Conservation (phyloP, 192 early-diverging fungal genomes). For the Gamsiella multidivaricata region DNA sequence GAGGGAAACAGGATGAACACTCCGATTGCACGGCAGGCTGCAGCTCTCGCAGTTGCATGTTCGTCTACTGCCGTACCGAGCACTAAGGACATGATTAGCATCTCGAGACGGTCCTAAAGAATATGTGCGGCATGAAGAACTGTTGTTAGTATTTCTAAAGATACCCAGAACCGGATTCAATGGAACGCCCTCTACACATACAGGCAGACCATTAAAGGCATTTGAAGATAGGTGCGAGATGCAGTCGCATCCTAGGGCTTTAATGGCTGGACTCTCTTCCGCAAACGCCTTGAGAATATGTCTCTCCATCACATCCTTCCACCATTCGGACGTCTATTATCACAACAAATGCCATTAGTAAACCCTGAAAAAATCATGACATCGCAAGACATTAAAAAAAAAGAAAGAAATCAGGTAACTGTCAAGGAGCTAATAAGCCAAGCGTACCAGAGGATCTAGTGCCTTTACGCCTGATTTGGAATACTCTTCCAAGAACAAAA, state of each 20-base stretch:
- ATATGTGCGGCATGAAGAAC: no score
- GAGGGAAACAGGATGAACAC: conserved; percentile 67
- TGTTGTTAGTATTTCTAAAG: no score
- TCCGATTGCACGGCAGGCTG: conserved; percentile 73
- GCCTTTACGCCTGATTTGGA: conserved; percentile 32
- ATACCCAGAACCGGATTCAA: no score
- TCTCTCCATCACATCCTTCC: conserved; percentile 52
- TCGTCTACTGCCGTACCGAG: conserved; percentile 62
- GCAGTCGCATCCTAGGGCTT: conserved; percentile 61
- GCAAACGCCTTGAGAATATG: conserved; percentile 58
- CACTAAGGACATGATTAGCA: conserved; percentile 54
- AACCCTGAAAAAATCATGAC: no score
- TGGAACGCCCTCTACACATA: no score
- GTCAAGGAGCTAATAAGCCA: not conserved
- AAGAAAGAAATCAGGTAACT: no score
- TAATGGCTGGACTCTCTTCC: conserved; percentile 48
- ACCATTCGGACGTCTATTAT: conserved; percentile 49
- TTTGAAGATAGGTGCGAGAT: conserved; percentile 54
- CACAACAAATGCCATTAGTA: not conserved
- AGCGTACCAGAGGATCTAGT: conserved; percentile 11
- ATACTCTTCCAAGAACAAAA: conserved; percentile 59
- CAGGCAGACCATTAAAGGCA: conserved; percentile 56
- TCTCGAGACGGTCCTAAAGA: conserved; percentile 52
- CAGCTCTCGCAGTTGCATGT: conserved; percentile 66
- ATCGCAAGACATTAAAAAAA: no score